These are phyloP conservation scores for Orbilia ellipsospora DNA, from an alignment of 2,329 filamentous ascomycete species.

Conservation along the genomic window DNA sequence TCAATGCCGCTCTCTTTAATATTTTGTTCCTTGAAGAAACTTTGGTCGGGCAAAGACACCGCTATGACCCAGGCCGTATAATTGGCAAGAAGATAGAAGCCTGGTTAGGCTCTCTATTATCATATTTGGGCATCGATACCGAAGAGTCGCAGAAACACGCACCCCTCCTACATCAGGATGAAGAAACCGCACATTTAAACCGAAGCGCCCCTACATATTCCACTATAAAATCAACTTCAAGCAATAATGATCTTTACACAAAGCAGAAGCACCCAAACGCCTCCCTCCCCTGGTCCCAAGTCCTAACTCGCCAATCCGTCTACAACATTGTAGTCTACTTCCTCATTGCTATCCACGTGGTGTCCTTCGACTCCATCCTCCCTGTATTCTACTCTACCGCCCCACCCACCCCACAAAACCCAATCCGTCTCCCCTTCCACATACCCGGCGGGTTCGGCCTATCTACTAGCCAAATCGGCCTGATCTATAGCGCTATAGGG, in stretches of 20 bases:
- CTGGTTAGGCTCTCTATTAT: slow-evolving; percentile 59
- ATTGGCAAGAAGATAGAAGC: slow-evolving; percentile 75
- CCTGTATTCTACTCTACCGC: slow-evolving; percentile 89
- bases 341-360: slow-evolving; percentile 81
- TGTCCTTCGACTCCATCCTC: slow-evolving; percentile 87
- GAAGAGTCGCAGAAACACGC: slow-evolving; percentile 54
- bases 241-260: slow-evolving; percentile 16
- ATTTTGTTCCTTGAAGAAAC: slow-evolving; percentile 88
- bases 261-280: slow-evolving; percentile 60
- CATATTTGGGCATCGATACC: background rate
- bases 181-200: slow-evolving; percentile 61
- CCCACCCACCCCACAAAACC: slow-evolving; percentile 67
- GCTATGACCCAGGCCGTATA: slow-evolving; percentile 78
- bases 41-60: slow-evolving; percentile 74
- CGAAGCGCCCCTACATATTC: slow-evolving; percentile 4
- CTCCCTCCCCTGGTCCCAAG: slow-evolving; percentile 67
- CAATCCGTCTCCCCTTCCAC: slow-evolving; percentile 65
- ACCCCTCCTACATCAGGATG: slow-evolving; percentile 58
- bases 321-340: slow-evolving; percentile 82
- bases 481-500: slow-evolving; percentile 86
- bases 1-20: slow-evolving; percentile 78
- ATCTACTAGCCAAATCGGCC: slow-evolving; percentile 78
- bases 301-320: slow-evolving; percentile 78
- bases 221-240: slow-evolving; percentile 16
- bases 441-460: slow-evolving; percentile 84